Conservation (phyloP, 2,329 filamentous ascomycete species). For the Clonostachys rhizophaga region DNA sequence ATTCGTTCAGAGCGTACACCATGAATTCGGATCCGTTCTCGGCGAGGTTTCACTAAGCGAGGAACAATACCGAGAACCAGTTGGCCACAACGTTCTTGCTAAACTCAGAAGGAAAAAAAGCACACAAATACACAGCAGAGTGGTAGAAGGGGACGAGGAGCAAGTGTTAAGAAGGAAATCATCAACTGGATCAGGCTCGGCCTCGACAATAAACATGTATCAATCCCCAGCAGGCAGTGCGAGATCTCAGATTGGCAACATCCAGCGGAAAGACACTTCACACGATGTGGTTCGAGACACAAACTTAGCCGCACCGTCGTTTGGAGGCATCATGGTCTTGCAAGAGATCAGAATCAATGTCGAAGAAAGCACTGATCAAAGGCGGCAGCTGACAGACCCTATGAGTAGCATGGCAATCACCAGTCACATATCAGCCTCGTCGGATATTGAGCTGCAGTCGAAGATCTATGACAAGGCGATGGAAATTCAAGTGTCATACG, state of each 20-base stretch:
- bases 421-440: background rate
- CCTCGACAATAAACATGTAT: background rate
- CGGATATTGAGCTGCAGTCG: background rate
- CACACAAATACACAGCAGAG: background rate
- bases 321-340: constrained; percentile 58
- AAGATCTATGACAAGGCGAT: background rate
- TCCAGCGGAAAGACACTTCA: no score
- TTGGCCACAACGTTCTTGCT: background rate
- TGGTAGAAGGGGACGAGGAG: no score
- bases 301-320: constrained; percentile 12
- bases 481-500: background rate
- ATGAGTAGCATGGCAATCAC: background rate
- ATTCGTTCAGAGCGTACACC: constrained; percentile 56
- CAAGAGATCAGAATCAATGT: constrained; percentile 56
- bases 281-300: background rate
- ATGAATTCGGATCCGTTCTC: constrained; percentile 51
- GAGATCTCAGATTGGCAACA: background rate
- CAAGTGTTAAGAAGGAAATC: background rate
- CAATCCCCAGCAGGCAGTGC: background rate
- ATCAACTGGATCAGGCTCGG: background rate
- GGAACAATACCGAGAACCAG: background rate
- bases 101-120: background rate
- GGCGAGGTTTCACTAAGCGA: constrained; percentile 11
- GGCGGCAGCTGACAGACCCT: background rate
- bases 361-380: constrained; percentile 10